Base-by-base conservation (phyloP, 352 stramenopile genomes). In the Achlya hypogyna region DNA sequence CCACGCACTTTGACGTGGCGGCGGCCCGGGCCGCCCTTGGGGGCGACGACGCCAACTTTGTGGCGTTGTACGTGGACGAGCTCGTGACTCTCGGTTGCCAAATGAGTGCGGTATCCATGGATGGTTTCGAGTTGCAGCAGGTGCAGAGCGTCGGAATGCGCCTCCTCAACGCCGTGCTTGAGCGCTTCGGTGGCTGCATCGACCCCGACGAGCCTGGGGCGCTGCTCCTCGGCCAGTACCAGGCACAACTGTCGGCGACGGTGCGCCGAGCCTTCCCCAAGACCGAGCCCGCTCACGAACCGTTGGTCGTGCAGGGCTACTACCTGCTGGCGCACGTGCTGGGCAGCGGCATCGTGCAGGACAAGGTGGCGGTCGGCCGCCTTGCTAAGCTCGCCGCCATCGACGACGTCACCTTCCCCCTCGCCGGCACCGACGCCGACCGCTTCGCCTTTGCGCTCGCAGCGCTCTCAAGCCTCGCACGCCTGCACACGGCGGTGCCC, bases 1-100 rank as follows among this genome's bases (percentile, higher is more conserved):
- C 76, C 25, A 71, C 79, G 4, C 86, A 95, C 62, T 92, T 93
- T 71, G 84, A 95, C 70, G 71, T 92, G 25, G 63, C 77, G 16
- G 72, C 75, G 25, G 70, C 81, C 8, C 77, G 82, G 14, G 70
- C 70, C 23, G 25, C 22, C 1, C 25, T 63, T 14, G 75, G 78
- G 5, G 74, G 70, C 28, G 16, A 18, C 40, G 40, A 67, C 2
- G 72, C 71, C 23, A 89, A 95, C 62, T 95, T 89, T 65, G 53
- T 95, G 18, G 88, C 82, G 54, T 88, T 95, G 82, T 95, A 93
- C 69, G 34, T 95, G 64, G 86, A 95, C 51, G 86, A 95, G 75
- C 89, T 95, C 62, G 78, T 95, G 20, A 93, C 86, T 0, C 74
- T 95, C 25, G 77, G 84, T 4, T 95, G 86, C 49, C 83, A 95